Percentiles rank a stretch among this genome's conserved stretches.
Conservation (phyloP, 495 filamentous ascomycete genomes). For the Aspergillus olivimuriae region DNA sequence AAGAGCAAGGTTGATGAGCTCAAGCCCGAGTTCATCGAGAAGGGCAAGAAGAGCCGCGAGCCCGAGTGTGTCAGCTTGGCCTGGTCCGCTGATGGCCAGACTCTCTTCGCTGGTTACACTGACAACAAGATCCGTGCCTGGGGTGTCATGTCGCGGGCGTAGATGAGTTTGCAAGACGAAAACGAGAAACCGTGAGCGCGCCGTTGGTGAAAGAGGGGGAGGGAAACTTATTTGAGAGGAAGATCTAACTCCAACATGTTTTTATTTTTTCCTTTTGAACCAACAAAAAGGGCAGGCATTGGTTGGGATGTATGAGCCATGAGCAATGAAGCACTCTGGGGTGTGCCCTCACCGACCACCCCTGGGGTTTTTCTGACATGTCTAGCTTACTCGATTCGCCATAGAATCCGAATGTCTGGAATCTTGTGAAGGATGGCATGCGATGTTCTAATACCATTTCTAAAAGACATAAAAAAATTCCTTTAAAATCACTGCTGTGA, state of each 20-base stretch:
- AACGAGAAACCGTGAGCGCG: constrained; percentile 21
- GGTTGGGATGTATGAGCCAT: constrained; percentile 47
- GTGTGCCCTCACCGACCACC: constrained; percentile 11
- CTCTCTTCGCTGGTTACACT: constrained; percentile 98
- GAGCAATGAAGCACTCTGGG: constrained; percentile 41
- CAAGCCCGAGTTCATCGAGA: constrained; percentile 94
- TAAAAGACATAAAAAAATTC: constrained; percentile 27
- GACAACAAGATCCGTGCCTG: constrained; percentile 99
- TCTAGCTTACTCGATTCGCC: constrained; percentile 13
- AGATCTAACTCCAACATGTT: neutral
- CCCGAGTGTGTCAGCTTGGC: constrained; percentile 96
- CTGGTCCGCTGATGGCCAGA: constrained; percentile 97
- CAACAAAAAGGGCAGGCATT: constrained; percentile 33
- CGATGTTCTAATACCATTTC: constrained; percentile 42
- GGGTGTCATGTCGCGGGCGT: constrained; percentile 82
- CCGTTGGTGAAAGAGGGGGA: constrained; percentile 18
- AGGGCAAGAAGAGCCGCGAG: constrained; percentile 98
- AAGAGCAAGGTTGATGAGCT: constrained; percentile 99
- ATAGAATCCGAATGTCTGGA: constrained; percentile 30
- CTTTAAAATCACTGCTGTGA: neutral
- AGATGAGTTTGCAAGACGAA: constrained; percentile 30
- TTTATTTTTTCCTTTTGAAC: constrained; percentile 8
- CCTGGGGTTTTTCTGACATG: constrained; percentile 31
- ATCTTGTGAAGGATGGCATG: constrained; percentile 29
- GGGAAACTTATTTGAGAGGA: constrained; percentile 13